phyloP scores from a whole-genome alignment of 2,329 filamentous ascomycete species.

The Aspergillus sp. region DNA sequence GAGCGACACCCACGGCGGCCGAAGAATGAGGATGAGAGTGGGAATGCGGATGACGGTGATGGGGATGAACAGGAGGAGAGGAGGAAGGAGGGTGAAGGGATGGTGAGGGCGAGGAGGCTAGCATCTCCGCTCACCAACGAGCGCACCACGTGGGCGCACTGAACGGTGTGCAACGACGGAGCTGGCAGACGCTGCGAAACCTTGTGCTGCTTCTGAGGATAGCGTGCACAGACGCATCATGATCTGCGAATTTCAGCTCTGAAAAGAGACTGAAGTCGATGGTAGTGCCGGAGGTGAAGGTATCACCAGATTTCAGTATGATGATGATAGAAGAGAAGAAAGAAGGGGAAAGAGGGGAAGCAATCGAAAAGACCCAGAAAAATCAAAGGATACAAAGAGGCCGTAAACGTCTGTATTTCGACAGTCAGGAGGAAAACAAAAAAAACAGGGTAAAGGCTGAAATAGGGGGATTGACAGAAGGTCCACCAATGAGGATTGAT shows the following conservation, averaged over 20 bases:
- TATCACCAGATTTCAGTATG: not conserved
- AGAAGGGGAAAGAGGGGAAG: no score
- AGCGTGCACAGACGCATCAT: conserved; percentile 25
- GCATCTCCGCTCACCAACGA: conserved; percentile 30
- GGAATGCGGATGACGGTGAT: conserved; percentile 7
- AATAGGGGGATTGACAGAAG: no score
- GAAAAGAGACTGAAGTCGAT: not conserved
- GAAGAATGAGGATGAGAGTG: conserved; percentile 8
- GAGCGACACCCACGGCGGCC: conserved; percentile 4
- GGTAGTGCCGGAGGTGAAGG: not conserved
- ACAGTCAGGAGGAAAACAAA: no score
- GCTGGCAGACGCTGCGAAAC: conserved; percentile 24
- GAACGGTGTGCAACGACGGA: conserved; percentile 22
- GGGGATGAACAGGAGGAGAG: conserved; percentile 16
- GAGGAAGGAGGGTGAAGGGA: conserved; percentile 31
- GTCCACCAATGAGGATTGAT: no score
- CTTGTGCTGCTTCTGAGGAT: conserved; percentile 17
- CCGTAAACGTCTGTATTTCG: no score
- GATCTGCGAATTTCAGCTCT: conserved; percentile 13
- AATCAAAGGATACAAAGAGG: not conserved
- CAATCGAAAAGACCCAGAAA: not conserved
- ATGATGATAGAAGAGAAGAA: not conserved
- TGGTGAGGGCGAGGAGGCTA: conserved; percentile 39
- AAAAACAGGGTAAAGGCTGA: no score
- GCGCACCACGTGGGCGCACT: conserved; percentile 36